Evolutionary conservation across 225 moss, liverwort and hornwort species (phyloP), one percentile per base, ranked within the genome.

Genomic region (Thuidium tamariscinum): DNA sequence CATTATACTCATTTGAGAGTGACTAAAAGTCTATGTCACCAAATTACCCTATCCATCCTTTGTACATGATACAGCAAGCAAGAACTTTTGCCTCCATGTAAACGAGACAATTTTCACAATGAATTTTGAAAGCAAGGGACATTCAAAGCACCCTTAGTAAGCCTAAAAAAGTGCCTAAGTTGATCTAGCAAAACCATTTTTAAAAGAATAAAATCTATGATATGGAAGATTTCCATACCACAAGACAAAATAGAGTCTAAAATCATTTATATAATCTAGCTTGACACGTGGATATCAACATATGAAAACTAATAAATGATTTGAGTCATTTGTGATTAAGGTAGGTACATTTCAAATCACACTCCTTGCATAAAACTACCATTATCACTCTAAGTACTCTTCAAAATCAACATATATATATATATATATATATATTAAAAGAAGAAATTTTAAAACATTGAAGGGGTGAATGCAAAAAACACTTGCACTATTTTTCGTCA

Each of bases 141-240:
- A 36, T 36, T 66, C 0, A 36, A 11, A 66, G 36, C 20, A 36
- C n/a, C 11, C 12, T 21, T 21, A 37, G 3, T 12, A 3, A 37
- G 37, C 1, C 21, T 22, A 21, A 2, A 67, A 67, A 67, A 37
- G 11, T 36, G 1, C 1, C 22, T 67, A 36, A 21, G 22, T 0
- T 1, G 4, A 2, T 68, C 2, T 2, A 68, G 1, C 0, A 39
- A 23, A 39, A 39, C 0, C 0, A 0, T 4, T 7, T 39, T 7
- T 3, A 22, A 39, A 8, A 10, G 0, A 2, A 68, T 13, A 21
- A n/a, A n/a, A 4, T 39, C 7, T 4, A 68, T 23, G 7, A 13
- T 25, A 13, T 23, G 0, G 14, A 3, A 68, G 7, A 39, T 25
- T 25, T 39, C 13, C 0, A 23, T 23, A 65, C 13, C 0, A 22